These are phyloP conservation scores for Ogataea henricii DNA, from an alignment of 805 yeast species.

Conservation along the genomic window DNA sequence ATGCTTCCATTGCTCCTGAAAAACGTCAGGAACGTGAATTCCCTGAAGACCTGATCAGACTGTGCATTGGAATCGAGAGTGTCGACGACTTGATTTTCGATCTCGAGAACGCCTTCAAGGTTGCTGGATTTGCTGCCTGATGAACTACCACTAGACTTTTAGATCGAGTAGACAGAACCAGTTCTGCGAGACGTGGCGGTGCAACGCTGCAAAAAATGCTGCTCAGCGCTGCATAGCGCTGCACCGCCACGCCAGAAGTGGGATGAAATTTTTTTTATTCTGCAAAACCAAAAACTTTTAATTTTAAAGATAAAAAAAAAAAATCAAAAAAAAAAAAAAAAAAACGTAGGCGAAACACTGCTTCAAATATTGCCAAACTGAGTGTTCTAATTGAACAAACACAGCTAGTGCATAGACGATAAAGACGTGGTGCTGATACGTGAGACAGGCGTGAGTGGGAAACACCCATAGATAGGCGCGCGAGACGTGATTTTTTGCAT, in stretches of 20 bases:
- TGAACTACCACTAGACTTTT: no score
- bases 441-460: constrained; percentile 2
- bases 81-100: constrained; percentile 80
- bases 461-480: background rate
- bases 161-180: no score
- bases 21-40: constrained; percentile 84
- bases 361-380: background rate
- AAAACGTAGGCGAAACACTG: background rate
- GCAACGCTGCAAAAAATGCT: no score
- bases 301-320: background rate
- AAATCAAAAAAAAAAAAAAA: background rate
- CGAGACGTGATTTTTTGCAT: background rate
- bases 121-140: constrained; percentile 52
- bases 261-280: constrained; percentile 15
- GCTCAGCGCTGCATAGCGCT: no score
- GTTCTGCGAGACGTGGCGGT: constrained; percentile 4
- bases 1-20: constrained; percentile 91
- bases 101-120: constrained; percentile 65
- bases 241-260: constrained; percentile 7
- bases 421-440: constrained; percentile 3
- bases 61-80: constrained; percentile 91
- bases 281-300: constrained; percentile 4
- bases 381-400: background rate
- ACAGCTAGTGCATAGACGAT: background rate
- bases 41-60: constrained; percentile 88